Evolutionary conservation across 2,329 filamentous ascomycete species (phyloP).

Genomic region (Emydomyces testavorans): DNA sequence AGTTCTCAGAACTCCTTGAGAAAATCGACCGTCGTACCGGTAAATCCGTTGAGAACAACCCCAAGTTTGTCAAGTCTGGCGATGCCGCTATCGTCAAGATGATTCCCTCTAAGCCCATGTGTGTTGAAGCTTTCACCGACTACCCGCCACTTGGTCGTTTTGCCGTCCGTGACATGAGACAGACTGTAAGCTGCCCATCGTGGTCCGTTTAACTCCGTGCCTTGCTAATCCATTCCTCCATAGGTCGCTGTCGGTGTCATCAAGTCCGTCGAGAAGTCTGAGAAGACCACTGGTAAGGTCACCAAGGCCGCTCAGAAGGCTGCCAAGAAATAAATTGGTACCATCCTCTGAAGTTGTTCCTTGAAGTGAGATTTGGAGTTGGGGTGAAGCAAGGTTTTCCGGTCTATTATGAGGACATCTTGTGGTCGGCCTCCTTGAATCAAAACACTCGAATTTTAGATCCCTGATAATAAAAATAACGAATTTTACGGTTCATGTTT

Average conservation of each 20-base stretch:
- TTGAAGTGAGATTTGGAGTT: constrained; percentile 13
- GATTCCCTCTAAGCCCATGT: constrained; percentile 99
- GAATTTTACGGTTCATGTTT: constrained; percentile 12
- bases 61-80: constrained; percentile 99
- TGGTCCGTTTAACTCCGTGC: background rate
- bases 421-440: constrained; percentile 6
- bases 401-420: constrained; percentile 5
- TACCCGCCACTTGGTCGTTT: constrained; percentile 99
- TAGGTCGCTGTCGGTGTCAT: constrained; percentile 81
- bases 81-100: constrained; percentile 99
- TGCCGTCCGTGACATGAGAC: constrained; percentile 94
- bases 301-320: constrained; percentile 55
- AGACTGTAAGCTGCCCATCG: constrained; percentile 32
- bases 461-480: constrained; percentile 15
- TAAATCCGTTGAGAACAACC: constrained; percentile 80
- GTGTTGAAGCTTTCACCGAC: constrained; percentile 99
- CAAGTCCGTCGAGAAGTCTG: constrained; percentile 67
- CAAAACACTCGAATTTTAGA: constrained; percentile 14
- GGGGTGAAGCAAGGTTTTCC: constrained; percentile 10
- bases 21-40: constrained; percentile 99
- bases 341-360: background rate
- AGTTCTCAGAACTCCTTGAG: constrained; percentile 98
- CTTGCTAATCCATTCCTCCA: background rate
- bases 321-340: constrained; percentile 55
- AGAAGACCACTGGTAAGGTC: constrained; percentile 49